A percentile compares a stretch with the other conserved stretches of the same genome.
Evolutionary conservation across 1,284 basidiomycete genomes (phyloP).

Genomic region (Neonothopanus nambi): DNA sequence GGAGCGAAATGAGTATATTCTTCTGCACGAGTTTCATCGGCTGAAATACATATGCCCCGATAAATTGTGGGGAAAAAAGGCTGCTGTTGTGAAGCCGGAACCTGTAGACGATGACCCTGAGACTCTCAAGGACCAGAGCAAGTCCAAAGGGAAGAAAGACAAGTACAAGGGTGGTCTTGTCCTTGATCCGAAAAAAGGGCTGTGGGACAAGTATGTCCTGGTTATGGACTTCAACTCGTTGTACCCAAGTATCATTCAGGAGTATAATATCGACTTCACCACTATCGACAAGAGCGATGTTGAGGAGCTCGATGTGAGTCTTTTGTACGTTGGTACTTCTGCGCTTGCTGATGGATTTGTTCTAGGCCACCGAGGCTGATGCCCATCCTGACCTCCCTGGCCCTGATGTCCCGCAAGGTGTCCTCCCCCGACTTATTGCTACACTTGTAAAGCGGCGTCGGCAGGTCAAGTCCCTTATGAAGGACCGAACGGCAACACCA

Average conservation of each 20-base stretch:
- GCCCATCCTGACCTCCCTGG: constrained; percentile 89
- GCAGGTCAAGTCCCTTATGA: constrained; percentile 95
- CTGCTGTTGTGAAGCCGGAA: constrained; percentile 55
- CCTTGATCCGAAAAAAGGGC: constrained; percentile 93
- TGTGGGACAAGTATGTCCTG: constrained; percentile 97
- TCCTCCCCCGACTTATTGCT: constrained; percentile 94
- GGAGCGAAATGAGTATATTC: constrained; percentile 98
- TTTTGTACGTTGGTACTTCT: neutral
- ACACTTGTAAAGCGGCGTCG: constrained; percentile 89
- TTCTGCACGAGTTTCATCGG: constrained; percentile 96
- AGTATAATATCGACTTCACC: constrained; percentile 99
- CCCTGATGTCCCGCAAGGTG: constrained; percentile 76
- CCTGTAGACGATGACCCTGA: constrained; percentile 61
- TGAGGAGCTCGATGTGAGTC: constrained; percentile 50
- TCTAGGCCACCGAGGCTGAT: constrained; percentile 69
- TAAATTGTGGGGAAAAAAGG: constrained; percentile 85
- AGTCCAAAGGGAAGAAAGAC: constrained; percentile 74
- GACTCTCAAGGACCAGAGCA: constrained; percentile 40
- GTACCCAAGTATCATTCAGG: constrained; percentile 99
- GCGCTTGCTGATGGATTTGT: constrained; percentile 9
- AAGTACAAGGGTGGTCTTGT: constrained; percentile 99
- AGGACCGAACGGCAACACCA: constrained; percentile 76
- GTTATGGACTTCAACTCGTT: constrained; percentile 99
- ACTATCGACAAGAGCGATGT: constrained; percentile 81
- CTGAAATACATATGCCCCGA: constrained; percentile 97